Evolutionary conservation across 2,329 filamentous ascomycete species (phyloP).

Genomic region (Monosporascus sp.): DNA sequence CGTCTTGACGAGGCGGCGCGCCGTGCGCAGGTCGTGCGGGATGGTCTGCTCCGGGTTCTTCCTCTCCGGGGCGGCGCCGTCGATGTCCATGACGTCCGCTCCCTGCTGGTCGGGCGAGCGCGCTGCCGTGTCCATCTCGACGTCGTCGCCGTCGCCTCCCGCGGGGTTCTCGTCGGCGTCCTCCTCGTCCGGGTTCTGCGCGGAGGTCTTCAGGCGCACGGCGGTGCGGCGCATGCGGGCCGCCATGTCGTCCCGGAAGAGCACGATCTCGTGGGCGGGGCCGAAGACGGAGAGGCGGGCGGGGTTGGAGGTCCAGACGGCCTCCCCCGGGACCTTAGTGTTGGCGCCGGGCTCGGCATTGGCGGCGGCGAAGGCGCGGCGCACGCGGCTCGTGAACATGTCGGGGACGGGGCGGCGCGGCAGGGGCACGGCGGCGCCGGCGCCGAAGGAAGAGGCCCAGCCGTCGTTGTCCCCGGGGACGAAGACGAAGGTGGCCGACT

Average conservation of each 20-base stretch:
- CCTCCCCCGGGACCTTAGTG: constrained; percentile 42
- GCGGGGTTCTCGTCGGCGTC: constrained; percentile 27
- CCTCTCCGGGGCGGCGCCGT: constrained; percentile 20
- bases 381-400: constrained; percentile 82
- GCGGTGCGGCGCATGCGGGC: constrained; percentile 71
- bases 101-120: constrained; percentile 12
- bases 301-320: constrained; percentile 86
- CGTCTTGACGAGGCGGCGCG: constrained; percentile 81
- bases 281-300: constrained; percentile 79
- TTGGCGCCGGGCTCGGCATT: constrained; percentile 61
- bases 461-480: constrained; percentile 95
- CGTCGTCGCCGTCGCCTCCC: constrained; percentile 19
- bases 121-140: constrained; percentile 25
- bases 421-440: constrained; percentile 65
- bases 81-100: constrained; percentile 40
- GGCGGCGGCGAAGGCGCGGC: constrained; percentile 72
- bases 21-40: constrained; percentile 50
- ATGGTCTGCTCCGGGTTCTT: constrained; percentile 19
- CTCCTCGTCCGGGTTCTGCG: constrained; percentile 13
- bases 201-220: constrained; percentile 58
- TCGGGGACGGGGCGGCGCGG: constrained; percentile 73
- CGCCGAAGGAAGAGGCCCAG: constrained; percentile 85
- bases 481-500: constrained; percentile 79
- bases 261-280: constrained; percentile 76
- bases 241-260: constrained; percentile 84